Evolutionary conservation across 805 yeast genomes (phyloP).

Genomic region (Sugiyamaella marilandica): DNA sequence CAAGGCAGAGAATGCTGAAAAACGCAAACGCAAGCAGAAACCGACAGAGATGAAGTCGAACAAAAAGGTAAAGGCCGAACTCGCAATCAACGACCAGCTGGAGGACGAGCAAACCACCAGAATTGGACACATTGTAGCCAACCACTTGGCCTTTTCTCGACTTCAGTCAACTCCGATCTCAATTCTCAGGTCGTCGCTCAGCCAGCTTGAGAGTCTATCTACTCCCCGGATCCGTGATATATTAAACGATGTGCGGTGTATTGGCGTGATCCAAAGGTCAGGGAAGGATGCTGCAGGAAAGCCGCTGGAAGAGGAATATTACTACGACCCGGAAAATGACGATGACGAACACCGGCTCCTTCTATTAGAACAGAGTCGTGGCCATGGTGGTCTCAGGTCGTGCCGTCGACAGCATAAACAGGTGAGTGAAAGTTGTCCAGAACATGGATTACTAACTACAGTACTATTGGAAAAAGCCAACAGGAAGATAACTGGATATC

Average conservation of each 20-base stretch:
- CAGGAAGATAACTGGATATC: conserved; percentile 4
- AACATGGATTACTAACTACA: conserved; percentile 3
- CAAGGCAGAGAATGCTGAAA: conserved; percentile 31
- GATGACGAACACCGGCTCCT: conserved; percentile 60
- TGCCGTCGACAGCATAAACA: conserved; percentile 95
- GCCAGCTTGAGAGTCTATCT: conserved; percentile 38
- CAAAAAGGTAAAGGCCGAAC: not conserved
- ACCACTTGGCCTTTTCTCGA: conserved; percentile 87
- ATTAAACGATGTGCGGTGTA: conserved; percentile 47
- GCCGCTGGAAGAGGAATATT: conserved; percentile 88
- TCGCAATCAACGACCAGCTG: no score
- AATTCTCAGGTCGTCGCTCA: conserved; percentile 57
- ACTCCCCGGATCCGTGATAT: conserved; percentile 39
- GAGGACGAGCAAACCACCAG: conserved; percentile 35
- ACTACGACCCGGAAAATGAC: conserved; percentile 82
- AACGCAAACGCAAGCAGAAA: not conserved
- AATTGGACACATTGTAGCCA: conserved; percentile 61
- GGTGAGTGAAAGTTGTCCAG: conserved; percentile 9
- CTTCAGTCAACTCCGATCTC: conserved; percentile 84
- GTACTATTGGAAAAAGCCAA: conserved; percentile 27
- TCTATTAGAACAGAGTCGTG: conserved; percentile 72
- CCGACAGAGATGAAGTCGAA: not conserved
- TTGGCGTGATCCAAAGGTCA: conserved; percentile 83
- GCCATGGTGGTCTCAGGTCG: conserved; percentile 73
- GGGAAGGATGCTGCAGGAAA: conserved; percentile 98